Evolutionary conservation across 192 early-diverging fungal genomes (phyloP).

Genomic region (Jimgerdemannia lactiflua): DNA sequence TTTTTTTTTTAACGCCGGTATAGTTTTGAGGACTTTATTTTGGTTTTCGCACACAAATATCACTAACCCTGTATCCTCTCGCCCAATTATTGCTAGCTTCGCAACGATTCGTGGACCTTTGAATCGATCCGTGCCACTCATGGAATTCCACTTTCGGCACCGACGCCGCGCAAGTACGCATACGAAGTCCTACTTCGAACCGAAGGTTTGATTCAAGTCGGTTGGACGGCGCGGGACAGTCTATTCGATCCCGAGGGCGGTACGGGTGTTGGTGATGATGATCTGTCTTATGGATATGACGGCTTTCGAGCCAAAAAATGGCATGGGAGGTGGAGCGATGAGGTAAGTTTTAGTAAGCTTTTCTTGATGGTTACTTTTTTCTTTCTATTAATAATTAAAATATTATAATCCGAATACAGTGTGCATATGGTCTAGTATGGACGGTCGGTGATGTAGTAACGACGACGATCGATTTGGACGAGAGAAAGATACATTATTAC

Average conservation of each 20-base stretch:
- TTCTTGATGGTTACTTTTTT: background rate
- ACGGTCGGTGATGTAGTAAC: constrained; percentile 53
- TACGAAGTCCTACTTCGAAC: constrained; percentile 56
- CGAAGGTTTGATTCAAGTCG: constrained; percentile 64
- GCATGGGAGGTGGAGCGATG: constrained; percentile 47
- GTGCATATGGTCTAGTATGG: constrained; percentile 42
- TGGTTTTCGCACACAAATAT: too few relatives aligned
- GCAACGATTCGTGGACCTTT: background rate
- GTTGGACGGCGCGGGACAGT: constrained; percentile 49
- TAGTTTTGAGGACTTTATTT: too few relatives aligned
- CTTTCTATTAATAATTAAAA: too few relatives aligned
- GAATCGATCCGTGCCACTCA: background rate
- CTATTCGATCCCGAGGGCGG: constrained; percentile 63
- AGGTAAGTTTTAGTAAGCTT: constrained; percentile 20
- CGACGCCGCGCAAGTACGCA: background rate
- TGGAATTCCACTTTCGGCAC: background rate
- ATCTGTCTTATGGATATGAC: constrained; percentile 62
- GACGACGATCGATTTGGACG: constrained; percentile 48
- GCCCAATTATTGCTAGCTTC: background rate
- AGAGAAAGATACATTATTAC: constrained; percentile 47
- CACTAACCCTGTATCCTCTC: background rate
- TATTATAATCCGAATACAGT: background rate
- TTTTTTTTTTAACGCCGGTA: too few relatives aligned
- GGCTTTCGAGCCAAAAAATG: constrained; percentile 59
- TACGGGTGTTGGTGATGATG: constrained; percentile 67